Base-by-base conservation (phyloP, 345 rosid genomes). In the Syzygium oleosum region DNA sequence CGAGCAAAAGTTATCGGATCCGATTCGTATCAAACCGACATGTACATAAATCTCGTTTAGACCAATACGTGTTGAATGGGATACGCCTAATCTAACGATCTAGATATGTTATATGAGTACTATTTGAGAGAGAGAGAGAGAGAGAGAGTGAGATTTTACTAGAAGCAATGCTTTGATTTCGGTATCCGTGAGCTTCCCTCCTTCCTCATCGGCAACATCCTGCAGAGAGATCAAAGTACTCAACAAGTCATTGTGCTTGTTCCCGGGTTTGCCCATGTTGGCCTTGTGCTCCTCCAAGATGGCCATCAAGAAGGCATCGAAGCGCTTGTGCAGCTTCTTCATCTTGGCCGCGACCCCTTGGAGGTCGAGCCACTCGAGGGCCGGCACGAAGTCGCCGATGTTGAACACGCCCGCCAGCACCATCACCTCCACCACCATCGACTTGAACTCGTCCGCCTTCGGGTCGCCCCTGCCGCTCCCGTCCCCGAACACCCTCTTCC, bases 341-440 rank as follows among this genome's bases (percentile, higher is more conserved):
- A 97, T 97, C 91, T 95, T 97, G 46, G 92, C 91, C 3, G 94
- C 94, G 3, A 96, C 96, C 3, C 99, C 96, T 87, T 97, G 99
- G 55, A 97, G 91, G 88, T 97, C 99, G 22, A 97, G 92, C 91
- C 97, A 93, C 85, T 95, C 99, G 84, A 97, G 89, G 0, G 96
- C 89, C 3, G 99, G 99, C 49, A 97, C 90, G 83, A 94, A 97
- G 89, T 97, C 99, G 43, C 99, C 97, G 85, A 97, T 73, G 92
- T 97, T 96, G 88, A 97, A 94, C 6, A 95, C 95, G 34, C 99
- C 99, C 1, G 97, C 98, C 58, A 96, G 87, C 61, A 88, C 92
- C 99, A 96, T 96, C 89, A 95, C 59, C 92, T 97, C 99, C 89
- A 94, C 93, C 86, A 96, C 99, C 99, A 96, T 97, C 0, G 96